Percentiles rank a stretch among this genome's conserved stretches.
phyloP scores from a whole-genome alignment of 345 rosid genomes.

The Hibiscus tridactylites region DNA sequence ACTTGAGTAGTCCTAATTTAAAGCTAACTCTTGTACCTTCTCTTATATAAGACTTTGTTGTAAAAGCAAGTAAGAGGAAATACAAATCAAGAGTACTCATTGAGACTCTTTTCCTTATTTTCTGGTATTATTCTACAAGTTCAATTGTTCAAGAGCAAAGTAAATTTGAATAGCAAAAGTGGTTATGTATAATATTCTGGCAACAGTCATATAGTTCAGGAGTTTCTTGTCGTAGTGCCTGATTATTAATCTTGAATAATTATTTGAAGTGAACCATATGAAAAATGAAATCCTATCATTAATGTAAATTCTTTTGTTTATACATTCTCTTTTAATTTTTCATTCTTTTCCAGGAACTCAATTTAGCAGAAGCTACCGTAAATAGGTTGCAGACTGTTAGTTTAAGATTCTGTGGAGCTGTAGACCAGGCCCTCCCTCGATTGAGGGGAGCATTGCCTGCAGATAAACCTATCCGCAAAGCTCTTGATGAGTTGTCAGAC shows the following conservation, averaged over 20 bases:
- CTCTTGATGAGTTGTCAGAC: constrained; percentile 79
- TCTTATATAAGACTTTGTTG: too few species aligned
- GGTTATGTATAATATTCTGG: not conserved
- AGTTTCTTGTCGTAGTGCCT: not conserved
- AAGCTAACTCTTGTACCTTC: too few species aligned
- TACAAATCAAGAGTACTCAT: too few species aligned
- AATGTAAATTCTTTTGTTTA: not conserved
- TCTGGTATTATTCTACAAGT: not conserved
- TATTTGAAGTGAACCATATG: not conserved
- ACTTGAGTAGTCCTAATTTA: too few species aligned
- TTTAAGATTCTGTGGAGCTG: constrained; percentile 85
- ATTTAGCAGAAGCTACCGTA: constrained; percentile 80
- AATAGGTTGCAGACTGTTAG: constrained; percentile 91
- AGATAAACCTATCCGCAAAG: constrained; percentile 72
- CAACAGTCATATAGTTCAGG: not conserved
- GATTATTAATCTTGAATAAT: not conserved
- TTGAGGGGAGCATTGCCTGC: constrained; percentile 89
- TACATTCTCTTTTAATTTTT: constrained; percentile 6
- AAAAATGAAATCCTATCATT: not conserved
- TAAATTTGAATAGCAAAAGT: not conserved
- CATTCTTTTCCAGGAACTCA: constrained; percentile 63
- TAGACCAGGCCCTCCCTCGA: constrained; percentile 89
- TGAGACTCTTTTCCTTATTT: too few species aligned
- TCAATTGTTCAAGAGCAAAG: not conserved
- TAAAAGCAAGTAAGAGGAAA: too few species aligned